Percentiles rank a stretch among this genome's conserved stretches.
Conservation (phyloP, 495 filamentous ascomycete species). For the Aspergillus hancockii region DNA sequence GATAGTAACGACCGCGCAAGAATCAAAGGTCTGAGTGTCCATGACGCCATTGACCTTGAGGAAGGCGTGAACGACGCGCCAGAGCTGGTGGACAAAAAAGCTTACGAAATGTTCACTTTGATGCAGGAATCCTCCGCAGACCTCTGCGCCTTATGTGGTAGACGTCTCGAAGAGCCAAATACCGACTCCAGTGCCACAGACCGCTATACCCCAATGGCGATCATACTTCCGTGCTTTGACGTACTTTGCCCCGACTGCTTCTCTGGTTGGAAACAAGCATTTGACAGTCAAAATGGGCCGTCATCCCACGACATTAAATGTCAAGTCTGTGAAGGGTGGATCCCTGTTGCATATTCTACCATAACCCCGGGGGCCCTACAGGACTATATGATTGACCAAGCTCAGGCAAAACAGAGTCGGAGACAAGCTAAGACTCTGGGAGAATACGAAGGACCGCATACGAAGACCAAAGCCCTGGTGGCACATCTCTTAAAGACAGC, state of each 20-base stretch:
- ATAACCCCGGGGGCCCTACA: constrained; percentile 67
- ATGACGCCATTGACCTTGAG: constrained; percentile 84
- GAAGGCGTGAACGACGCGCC: constrained; percentile 65
- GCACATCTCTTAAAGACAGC: constrained; percentile 61
- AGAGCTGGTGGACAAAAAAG: constrained; percentile 60
- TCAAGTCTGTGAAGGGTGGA: constrained; percentile 61
- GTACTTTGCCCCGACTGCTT: constrained; percentile 77
- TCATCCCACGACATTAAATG: constrained; percentile 50
- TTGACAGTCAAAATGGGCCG: constrained; percentile 19
- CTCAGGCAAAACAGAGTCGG: constrained; percentile 46
- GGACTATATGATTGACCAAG: constrained; percentile 54
- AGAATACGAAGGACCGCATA: constrained; percentile 81
- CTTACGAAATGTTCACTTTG: constrained; percentile 78
- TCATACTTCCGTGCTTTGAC: constrained; percentile 83
- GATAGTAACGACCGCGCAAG: constrained; percentile 76
- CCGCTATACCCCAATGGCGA: constrained; percentile 63
- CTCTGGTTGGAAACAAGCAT: constrained; percentile 35
- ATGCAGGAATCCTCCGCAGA: constrained; percentile 77
- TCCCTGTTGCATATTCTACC: constrained; percentile 59
- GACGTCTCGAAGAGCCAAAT: constrained; percentile 53
- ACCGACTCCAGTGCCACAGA: constrained; percentile 52
- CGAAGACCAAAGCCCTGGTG: constrained; percentile 82
- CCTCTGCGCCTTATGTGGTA: constrained; percentile 65
- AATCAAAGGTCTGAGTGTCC: constrained; percentile 73
- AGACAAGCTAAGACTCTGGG: constrained; percentile 62